Percentiles rank a stretch among this genome's conserved stretches.
Conservation (phyloP, 345 rosid species). For the Eutrema japonicum region DNA sequence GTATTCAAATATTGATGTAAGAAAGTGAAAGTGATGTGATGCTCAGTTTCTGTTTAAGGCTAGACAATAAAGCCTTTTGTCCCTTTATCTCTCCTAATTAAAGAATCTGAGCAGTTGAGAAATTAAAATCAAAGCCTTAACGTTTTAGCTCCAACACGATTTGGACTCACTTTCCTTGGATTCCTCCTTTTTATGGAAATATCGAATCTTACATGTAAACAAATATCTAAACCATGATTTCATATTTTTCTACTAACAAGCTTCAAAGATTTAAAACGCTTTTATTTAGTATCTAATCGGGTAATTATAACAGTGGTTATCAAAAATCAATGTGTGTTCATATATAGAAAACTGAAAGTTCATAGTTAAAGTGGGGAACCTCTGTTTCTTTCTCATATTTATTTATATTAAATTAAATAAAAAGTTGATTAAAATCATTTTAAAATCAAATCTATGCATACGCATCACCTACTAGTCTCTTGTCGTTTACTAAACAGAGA, state of each 20-base stretch:
- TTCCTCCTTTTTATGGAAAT: constrained; percentile 38
- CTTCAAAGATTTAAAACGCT: constrained; percentile 26
- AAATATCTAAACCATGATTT: constrained; percentile 25
- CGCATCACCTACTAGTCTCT: constrained; percentile 37
- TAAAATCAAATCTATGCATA: constrained; percentile 22
- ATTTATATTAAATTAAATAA: not conserved
- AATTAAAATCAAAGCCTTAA: constrained; percentile 31
- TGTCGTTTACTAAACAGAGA: constrained; percentile 33
- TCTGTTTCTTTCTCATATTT: constrained; percentile 2
- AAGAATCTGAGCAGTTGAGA: constrained; percentile 40
- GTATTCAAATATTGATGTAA: constrained; percentile 40
- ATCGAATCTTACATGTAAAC: constrained; percentile 45
- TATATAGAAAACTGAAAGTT: constrained; percentile 37
- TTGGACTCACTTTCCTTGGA: constrained; percentile 37
- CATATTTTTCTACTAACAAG: constrained; percentile 28
- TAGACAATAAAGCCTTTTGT: constrained; percentile 39
- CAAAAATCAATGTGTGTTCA: constrained; percentile 37
- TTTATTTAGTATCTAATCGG: constrained; percentile 31
- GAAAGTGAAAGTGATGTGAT: constrained; percentile 48
- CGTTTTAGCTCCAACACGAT: constrained; percentile 40
- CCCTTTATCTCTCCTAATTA: constrained; percentile 41
- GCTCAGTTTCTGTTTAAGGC: constrained; percentile 43
- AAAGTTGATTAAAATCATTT: constrained; percentile 12
- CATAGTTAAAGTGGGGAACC: constrained; percentile 36
- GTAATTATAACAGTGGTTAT: constrained; percentile 40